These are phyloP conservation scores for Alternaria dauci DNA, from an alignment of 2,329 filamentous ascomycete genomes.

Conservation along the genomic window DNA sequence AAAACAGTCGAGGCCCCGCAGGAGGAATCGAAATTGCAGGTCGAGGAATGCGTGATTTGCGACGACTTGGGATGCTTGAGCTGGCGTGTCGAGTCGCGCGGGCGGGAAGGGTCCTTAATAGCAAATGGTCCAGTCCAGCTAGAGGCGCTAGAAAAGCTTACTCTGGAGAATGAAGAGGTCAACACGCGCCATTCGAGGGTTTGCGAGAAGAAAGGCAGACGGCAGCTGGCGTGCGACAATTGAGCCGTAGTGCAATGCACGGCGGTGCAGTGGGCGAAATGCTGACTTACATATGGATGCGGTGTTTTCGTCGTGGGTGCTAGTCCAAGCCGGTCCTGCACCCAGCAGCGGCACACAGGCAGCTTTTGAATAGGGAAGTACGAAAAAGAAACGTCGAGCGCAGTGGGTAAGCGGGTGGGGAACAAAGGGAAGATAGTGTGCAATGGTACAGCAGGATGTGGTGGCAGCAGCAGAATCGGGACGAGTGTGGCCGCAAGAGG, in stretches of 20 bases:
- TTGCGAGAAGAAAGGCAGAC: constrained; percentile 10
- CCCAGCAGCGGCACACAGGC: constrained; percentile 14
- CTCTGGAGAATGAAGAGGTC: constrained; percentile 35
- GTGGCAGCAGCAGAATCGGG: background rate
- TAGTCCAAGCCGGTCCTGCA: constrained; percentile 24
- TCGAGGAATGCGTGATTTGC: constrained; percentile 3
- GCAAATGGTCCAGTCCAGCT: constrained; percentile 17
- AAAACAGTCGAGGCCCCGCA: constrained; percentile 3
- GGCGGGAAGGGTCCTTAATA: constrained; percentile 25
- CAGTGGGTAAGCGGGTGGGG: constrained; percentile 1
- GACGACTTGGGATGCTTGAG: background rate
- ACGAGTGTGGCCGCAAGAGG: constrained; percentile 5
- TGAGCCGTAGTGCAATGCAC: constrained; percentile 29
- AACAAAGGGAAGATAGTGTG: background rate
- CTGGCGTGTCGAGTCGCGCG: constrained; percentile 8
- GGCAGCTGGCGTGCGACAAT: constrained; percentile 32
- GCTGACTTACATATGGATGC: constrained; percentile 32
- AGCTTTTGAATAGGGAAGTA: constrained; percentile 6
- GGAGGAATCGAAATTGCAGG: background rate
- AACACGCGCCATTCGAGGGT: constrained; percentile 26
- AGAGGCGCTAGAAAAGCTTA: constrained; percentile 33
- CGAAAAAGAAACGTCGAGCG: constrained; percentile 2
- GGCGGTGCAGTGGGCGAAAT: constrained; percentile 30
- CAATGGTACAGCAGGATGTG: background rate
- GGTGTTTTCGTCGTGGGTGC: background rate